Evolutionary conservation across 108 stramenopile species (phyloP).

Genomic region (Aurantiochytrium sp.): DNA sequence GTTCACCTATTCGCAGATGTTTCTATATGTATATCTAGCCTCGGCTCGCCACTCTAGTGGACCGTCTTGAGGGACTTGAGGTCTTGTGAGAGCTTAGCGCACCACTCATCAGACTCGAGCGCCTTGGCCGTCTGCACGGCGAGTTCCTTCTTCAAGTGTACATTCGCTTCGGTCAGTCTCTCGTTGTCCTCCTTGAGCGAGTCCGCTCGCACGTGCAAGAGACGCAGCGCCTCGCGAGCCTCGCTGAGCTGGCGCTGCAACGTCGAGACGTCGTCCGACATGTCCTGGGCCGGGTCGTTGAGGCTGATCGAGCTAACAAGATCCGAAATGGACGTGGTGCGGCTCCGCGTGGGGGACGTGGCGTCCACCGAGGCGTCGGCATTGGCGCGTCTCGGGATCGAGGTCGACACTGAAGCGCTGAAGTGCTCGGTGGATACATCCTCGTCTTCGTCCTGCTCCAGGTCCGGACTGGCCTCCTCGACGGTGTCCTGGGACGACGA

Average conservation of each 20-base stretch:
- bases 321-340: background rate
- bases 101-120: constrained; percentile 26
- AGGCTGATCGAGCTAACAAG: background rate
- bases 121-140: constrained; percentile 31
- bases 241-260: background rate
- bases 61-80: background rate
- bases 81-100: constrained; percentile 5
- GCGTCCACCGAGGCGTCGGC: too few species aligned
- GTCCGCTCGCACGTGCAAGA: background rate
- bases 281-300: background rate
- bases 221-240: background rate
- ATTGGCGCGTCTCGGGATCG: too few species aligned
- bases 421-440: too few species aligned
- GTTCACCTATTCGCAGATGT: too few species aligned
- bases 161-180: background rate
- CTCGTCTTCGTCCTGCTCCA: background rate
- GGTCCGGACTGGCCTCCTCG: too few species aligned
- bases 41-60: too few species aligned
- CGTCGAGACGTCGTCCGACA: background rate
- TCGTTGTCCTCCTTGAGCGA: background rate
- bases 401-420: too few species aligned
- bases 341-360: background rate
- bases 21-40: too few species aligned
- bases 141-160: background rate
- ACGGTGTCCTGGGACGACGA: too few species aligned